Base-by-base conservation (phyloP, 1,284 basidiomycete species). In the Ustilago xerochloae region DNA sequence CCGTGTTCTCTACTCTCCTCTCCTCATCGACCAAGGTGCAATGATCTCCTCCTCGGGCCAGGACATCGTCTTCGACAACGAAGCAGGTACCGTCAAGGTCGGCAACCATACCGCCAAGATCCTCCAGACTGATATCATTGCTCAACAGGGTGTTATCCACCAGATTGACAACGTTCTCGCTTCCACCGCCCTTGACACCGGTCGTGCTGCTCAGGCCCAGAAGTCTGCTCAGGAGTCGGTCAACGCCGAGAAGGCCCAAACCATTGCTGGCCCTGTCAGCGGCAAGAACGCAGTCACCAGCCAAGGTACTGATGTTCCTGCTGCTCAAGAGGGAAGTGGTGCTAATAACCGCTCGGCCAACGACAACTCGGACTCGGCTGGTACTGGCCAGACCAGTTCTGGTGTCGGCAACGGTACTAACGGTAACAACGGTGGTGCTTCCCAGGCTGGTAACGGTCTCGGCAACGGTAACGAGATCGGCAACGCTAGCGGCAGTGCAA, bases 81-180 rank as follows among this genome's bases (percentile, higher is more conserved):
- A 39, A 8, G 54, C 61, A 15, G 65, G 77, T 9, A 67, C 69
- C 2, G 63, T 79, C 55, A 64, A 55, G 24, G 75, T 79, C 7
- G 76, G 73, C 33, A 63, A 69, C 58, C 56, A 47, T n/a, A 64
- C 68, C 29, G 78, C 76, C 16, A 64, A 70, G 54, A 66, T 79
- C 47, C 32, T 75, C 4, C 72, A 78, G 41, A 69, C 64, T 59
- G 78, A 79, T 59, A 73, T 79, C 30, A 76, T 79, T 22, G 61
- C 63, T 24, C 48, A 61, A 36, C 63, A 65, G 52, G 78, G 78
- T 47, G 78, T 79, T 8, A 73, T 78, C 29, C 78, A 79, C 52
- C 53, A 36, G 35, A 72, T 79, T 39, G 76, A 79, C 65, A 58
- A 67, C 32, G 78, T 79, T 16, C 66, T 79, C 16, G 68, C 67